Evolutionary conservation across 2,329 filamentous ascomycete genomes (phyloP).

Genomic region (Colletotrichum theobromicola): DNA sequence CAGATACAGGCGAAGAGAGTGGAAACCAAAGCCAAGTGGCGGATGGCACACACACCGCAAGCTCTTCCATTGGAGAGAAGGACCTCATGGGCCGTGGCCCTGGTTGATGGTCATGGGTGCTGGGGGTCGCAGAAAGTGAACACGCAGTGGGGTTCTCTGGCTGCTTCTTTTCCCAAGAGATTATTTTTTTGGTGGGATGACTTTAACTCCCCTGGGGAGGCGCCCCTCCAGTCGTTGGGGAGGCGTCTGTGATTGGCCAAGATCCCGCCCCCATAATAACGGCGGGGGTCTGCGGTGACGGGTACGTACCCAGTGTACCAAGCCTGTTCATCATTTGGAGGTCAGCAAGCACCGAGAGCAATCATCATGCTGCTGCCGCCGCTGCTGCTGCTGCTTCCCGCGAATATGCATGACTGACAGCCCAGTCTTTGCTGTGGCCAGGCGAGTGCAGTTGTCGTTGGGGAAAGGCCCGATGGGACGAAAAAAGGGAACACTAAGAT

Average conservation of each 20-base stretch:
- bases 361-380: not conserved
- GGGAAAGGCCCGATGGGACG: not conserved
- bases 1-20: not conserved
- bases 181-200: slow-evolving; percentile 18
- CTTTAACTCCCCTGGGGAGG: not conserved
- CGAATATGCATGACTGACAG: not conserved
- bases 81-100: not conserved
- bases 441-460: not conserved
- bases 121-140: slow-evolving; percentile 9
- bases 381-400: not conserved
- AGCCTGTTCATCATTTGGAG: not conserved
- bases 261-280: not conserved
- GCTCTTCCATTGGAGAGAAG: not conserved
- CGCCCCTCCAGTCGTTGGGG: slow-evolving; percentile 10
- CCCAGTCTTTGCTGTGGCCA: not conserved
- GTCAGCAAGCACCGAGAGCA: not conserved
- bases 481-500: not conserved
- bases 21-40: slow-evolving; percentile 7
- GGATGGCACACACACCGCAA: slow-evolving; percentile 14
- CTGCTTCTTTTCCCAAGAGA: not conserved
- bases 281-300: not conserved
- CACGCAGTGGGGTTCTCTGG: slow-evolving; percentile 9
- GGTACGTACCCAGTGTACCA: not conserved
- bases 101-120: not conserved
- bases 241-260: not conserved